These are phyloP conservation scores for Podaxis pistillaris DNA, from an alignment of 768 basidiomycete genomes.

Conservation along the genomic window DNA sequence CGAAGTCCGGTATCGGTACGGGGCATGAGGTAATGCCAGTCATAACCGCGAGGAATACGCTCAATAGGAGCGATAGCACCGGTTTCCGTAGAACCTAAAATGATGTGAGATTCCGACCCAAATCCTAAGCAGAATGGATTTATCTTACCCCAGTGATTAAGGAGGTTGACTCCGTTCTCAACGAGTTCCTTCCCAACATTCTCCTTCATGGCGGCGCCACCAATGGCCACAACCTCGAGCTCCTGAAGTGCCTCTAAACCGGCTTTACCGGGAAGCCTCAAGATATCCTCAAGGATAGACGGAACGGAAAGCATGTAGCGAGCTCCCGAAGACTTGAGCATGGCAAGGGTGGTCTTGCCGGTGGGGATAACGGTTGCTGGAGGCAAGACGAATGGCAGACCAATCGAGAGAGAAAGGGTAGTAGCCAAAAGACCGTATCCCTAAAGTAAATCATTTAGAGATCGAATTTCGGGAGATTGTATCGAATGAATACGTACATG, in stretches of 20 bases:
- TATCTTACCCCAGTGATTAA: conserved; percentile 40
- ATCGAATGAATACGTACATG: conserved; percentile 27
- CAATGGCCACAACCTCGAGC: conserved; percentile 34
- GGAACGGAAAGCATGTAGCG: conserved; percentile 36
- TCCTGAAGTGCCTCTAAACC: conserved; percentile 29
- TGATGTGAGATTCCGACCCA: neutral
- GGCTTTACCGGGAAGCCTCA: conserved; percentile 20
- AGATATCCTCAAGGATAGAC: conserved; percentile 38
- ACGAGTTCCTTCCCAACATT: conserved; percentile 28
- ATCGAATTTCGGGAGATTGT: neutral
- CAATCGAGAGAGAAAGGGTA: conserved; percentile 32
- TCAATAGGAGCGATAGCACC: conserved; percentile 37
- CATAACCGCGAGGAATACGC: conserved; percentile 27
- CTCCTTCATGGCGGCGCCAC: conserved; percentile 41
- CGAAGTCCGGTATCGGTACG: conserved; percentile 30
- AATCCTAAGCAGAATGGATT: neutral
- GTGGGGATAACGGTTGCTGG: conserved; percentile 36
- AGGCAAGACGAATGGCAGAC: conserved; percentile 35
- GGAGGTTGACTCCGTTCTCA: conserved; percentile 30
- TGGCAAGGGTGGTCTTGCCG: conserved; percentile 22
- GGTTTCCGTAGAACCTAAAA: conserved; percentile 33
- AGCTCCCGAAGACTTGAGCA: conserved; percentile 26
- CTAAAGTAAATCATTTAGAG: conserved; percentile 15
- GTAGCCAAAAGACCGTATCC: conserved; percentile 38
- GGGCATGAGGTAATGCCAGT: conserved; percentile 37